phyloP scores from a whole-genome alignment of 192 early-diverging fungal genomes.

The Lunasporangiospora selenospora region DNA sequence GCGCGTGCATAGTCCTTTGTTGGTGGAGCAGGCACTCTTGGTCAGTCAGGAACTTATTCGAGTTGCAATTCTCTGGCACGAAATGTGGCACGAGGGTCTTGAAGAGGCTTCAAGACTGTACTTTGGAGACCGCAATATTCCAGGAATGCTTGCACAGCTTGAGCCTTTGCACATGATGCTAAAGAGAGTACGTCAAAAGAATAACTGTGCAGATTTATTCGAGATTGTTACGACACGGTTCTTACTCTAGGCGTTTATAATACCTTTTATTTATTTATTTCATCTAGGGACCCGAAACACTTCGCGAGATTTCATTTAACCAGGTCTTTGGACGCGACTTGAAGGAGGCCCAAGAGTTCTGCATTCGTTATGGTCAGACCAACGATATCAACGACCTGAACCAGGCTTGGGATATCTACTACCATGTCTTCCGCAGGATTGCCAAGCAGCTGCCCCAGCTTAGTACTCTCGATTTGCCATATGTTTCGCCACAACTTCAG shows the following conservation, averaged over 20 bases:
- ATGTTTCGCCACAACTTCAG: conserved; percentile 88
- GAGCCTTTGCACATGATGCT: conserved; percentile 88
- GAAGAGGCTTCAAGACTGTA: conserved; percentile 87
- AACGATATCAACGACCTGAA: conserved; percentile 84
- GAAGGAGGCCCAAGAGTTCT: conserved; percentile 85
- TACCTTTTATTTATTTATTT: conserved; percentile 25
- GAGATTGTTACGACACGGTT: neutral
- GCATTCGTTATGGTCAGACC: conserved; percentile 76
- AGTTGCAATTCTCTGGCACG: conserved; percentile 95
- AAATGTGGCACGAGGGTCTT: conserved; percentile 97
- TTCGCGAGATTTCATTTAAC: conserved; percentile 89
- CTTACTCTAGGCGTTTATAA: too few relatives aligned
- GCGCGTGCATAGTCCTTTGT: conserved; percentile 75
- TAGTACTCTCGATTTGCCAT: conserved; percentile 85
- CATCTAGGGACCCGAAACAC: conserved; percentile 81
- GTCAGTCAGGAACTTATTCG: conserved; percentile 97
- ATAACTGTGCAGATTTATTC: conserved; percentile 25
- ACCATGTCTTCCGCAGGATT: conserved; percentile 81
- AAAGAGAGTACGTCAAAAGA: conserved; percentile 60
- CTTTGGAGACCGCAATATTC: conserved; percentile 78
- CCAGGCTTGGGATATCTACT: conserved; percentile 95
- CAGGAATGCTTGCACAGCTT: conserved; percentile 89
- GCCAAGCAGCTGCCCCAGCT: conserved; percentile 82
- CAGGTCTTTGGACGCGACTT: conserved; percentile 90
- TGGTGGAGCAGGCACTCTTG: conserved; percentile 93